Percentiles rank a stretch among this genome's conserved stretches.
Evolutionary conservation across 2,329 filamentous ascomycete genomes (phyloP).

Genomic region (Aureobasidium vineae): DNA sequence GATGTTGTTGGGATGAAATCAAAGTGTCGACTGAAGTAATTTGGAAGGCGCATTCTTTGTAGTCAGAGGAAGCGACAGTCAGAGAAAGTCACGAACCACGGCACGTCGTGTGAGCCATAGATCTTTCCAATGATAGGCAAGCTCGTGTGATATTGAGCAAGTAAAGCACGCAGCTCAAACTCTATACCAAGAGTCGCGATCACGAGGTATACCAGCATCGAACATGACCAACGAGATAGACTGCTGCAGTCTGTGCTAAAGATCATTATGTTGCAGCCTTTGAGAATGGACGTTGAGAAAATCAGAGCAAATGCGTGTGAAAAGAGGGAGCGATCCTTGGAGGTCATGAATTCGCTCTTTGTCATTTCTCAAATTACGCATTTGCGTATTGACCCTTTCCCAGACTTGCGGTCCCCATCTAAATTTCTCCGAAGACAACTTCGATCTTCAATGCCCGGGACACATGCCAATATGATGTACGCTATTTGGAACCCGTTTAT

Average conservation of each 20-base stretch:
- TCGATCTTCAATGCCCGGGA: too few species aligned
- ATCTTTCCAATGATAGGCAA: neutral
- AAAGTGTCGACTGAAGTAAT: too few species aligned
- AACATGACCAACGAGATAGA: too few species aligned
- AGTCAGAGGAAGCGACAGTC: neutral
- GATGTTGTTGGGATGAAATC: too few species aligned
- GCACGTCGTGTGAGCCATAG: neutral
- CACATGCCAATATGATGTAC: too few species aligned
- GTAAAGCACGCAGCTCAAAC: neutral
- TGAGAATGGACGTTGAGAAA: too few species aligned
- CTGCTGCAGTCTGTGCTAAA: too few species aligned
- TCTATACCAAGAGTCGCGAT: neutral
- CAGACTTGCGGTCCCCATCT: neutral
- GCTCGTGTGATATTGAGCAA: neutral
- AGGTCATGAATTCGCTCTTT: neutral
- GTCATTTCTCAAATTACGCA: neutral
- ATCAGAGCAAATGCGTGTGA: neutral
- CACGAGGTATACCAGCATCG: neutral
- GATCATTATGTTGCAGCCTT: too few species aligned
- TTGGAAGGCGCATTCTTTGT: too few species aligned
- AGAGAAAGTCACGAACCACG: neutral
- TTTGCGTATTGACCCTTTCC: neutral
- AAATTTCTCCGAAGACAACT: too few species aligned
- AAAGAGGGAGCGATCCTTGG: neutral
- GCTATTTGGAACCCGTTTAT: too few species aligned